These are phyloP conservation scores for Candida xiaguanensis DNA, from an alignment of 805 yeast genomes.

Conservation along the genomic window DNA sequence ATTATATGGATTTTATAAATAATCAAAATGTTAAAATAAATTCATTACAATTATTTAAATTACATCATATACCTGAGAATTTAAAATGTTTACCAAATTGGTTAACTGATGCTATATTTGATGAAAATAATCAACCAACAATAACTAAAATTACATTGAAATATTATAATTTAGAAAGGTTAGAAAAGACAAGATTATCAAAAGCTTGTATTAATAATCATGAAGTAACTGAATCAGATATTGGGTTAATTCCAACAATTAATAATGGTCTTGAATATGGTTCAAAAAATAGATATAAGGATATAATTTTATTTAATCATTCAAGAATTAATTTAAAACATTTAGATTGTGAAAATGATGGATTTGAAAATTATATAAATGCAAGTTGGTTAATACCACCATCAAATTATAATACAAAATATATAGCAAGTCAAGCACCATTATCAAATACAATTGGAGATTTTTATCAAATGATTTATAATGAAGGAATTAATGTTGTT, in stretches of 20 bases:
- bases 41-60: slow-evolving; percentile 11
- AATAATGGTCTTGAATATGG: slow-evolving; percentile 81
- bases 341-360: slow-evolving; percentile 6
- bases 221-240: too few species aligned
- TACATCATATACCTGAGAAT: slow-evolving; percentile 13
- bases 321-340: slow-evolving; percentile 63
- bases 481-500: slow-evolving; percentile 61
- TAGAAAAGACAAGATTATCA: slow-evolving; percentile 66
- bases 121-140: slow-evolving; percentile 1
- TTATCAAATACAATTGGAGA: slow-evolving; percentile 67
- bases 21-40: background rate
- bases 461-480: slow-evolving; percentile 76
- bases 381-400: slow-evolving; percentile 59
- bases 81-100: slow-evolving; percentile 25
- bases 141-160: slow-evolving; percentile 21
- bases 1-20: slow-evolving; percentile 1
- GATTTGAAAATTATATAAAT: slow-evolving; percentile 65
- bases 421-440: slow-evolving; percentile 91
- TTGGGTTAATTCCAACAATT: slow-evolving; percentile 38
- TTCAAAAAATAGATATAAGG: slow-evolving; percentile 79
- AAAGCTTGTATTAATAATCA: slow-evolving; percentile 18
- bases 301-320: slow-evolving; percentile 83
- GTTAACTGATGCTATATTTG: slow-evolving; percentile 16
- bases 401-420: slow-evolving; percentile 12
- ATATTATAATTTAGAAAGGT: slow-evolving; percentile 63